These are phyloP conservation scores for Paecilomyces fulvus DNA, from an alignment of 2,329 filamentous ascomycete genomes.

Conservation along the genomic window DNA sequence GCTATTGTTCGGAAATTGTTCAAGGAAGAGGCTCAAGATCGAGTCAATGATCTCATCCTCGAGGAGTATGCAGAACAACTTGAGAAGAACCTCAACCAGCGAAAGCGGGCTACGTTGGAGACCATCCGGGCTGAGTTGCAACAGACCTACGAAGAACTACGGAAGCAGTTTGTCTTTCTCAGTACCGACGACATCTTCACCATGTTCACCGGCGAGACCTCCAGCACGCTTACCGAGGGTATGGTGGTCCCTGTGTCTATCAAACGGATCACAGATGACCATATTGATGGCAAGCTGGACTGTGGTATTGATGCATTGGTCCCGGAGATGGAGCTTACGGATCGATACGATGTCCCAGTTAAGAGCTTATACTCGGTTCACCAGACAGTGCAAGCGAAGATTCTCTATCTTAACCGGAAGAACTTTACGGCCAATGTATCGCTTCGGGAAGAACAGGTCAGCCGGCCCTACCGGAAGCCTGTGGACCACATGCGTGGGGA, in stretches of 20 bases:
- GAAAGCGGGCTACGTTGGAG: conserved; percentile 91
- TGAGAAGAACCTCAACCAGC: conserved; percentile 83
- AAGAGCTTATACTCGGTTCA: conserved; percentile 67
- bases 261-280: conserved; percentile 80
- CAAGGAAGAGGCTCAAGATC: conserved; percentile 84
- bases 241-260: conserved; percentile 92
- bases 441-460: conserved; percentile 71
- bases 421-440: conserved; percentile 77
- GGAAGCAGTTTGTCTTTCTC: conserved; percentile 66
- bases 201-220: conserved; percentile 91
- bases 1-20: conserved; percentile 94
- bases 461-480: conserved; percentile 60
- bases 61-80: conserved; percentile 97
- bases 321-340: conserved; percentile 71
- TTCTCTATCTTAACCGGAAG: conserved; percentile 79
- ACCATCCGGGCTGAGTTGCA: conserved; percentile 91
- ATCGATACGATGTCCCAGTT: conserved; percentile 57
- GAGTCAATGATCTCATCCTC: conserved; percentile 89
- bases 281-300: conserved; percentile 87
- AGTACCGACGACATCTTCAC: conserved; percentile 77
- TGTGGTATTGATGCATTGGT: conserved; percentile 88
- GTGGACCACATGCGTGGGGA: conserved; percentile 67
- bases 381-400: conserved; percentile 81
- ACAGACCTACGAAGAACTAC: conserved; percentile 86
- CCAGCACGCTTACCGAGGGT: conserved; percentile 70